phyloP scores from a whole-genome alignment of 768 basidiomycete species.

The Naganishia vaughanmartiniae region DNA sequence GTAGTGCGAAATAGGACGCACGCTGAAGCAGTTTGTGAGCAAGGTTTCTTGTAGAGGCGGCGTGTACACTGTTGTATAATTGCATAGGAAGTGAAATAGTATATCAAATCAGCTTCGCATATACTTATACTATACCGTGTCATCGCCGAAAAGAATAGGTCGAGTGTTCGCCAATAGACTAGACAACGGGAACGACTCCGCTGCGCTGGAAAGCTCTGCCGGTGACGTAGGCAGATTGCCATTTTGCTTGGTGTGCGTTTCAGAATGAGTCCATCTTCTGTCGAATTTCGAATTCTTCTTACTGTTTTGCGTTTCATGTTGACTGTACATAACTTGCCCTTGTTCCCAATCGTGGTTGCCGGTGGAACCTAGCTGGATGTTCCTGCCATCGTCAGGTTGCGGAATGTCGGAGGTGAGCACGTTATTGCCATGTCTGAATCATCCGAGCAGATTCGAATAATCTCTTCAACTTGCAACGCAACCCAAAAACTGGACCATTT shows the following conservation, averaged over 20 bases:
- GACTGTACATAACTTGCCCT: neutral
- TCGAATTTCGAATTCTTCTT: neutral
- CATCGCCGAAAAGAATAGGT: no score
- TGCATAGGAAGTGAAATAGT: neutral
- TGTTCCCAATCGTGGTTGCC: neutral
- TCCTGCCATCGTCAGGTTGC: no score
- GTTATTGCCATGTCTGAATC: no score
- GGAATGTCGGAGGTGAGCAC: no score
- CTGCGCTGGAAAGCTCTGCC: no score
- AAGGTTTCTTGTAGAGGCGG: neutral
- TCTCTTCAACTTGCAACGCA: no score
- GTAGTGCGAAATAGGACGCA: neutral
- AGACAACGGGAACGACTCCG: no score
- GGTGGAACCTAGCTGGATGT: no score
- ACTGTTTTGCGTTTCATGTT: neutral
- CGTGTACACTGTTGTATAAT: constrained; percentile 2
- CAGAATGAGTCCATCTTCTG: neutral
- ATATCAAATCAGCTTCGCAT: neutral
- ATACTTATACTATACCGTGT: neutral
- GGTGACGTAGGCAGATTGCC: neutral
- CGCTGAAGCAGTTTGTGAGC: neutral
- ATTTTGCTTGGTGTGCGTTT: constrained; percentile 14
- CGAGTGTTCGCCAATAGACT: no score
- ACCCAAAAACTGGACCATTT: no score
- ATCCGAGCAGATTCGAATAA: no score